Conservation (phyloP, 139 green algal species). For the Yamagishiella unicocca region DNA sequence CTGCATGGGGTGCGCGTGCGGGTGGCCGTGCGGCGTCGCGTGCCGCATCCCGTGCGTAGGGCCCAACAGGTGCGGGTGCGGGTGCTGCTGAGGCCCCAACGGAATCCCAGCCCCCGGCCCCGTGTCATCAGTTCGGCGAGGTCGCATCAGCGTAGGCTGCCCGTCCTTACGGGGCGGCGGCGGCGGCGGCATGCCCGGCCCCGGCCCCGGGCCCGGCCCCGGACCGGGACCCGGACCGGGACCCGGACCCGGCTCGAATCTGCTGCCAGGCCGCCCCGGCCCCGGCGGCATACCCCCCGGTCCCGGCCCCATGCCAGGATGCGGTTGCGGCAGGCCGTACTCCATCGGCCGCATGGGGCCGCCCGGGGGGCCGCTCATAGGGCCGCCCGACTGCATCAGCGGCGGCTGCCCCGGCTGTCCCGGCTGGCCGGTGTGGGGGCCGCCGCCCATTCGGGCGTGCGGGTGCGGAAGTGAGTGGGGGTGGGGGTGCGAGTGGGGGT, state of each 20-base stretch:
- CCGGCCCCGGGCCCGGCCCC: background rate
- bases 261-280: background rate
- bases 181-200: background rate
- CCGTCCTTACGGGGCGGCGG: conserved; percentile 8
- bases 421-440: background rate
- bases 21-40: background rate
- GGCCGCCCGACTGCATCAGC: background rate
- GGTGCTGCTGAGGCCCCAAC: background rate
- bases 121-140: background rate
- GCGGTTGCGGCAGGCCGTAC: background rate
- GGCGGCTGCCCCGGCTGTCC: background rate
- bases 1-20: conserved; percentile 12
- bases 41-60: background rate
- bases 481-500: background rate
- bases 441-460: background rate
- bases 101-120: background rate
- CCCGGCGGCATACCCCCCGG: background rate
- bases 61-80: background rate
- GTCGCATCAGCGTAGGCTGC: conserved; percentile 1
- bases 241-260: background rate
- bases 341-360: background rate
- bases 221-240: background rate
- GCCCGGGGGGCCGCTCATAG: background rate
- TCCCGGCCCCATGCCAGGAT: background rate
- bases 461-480: background rate